Base-by-base conservation (phyloP, 176 grass and related monocot species). In the Oryza glaberrima region DNA sequence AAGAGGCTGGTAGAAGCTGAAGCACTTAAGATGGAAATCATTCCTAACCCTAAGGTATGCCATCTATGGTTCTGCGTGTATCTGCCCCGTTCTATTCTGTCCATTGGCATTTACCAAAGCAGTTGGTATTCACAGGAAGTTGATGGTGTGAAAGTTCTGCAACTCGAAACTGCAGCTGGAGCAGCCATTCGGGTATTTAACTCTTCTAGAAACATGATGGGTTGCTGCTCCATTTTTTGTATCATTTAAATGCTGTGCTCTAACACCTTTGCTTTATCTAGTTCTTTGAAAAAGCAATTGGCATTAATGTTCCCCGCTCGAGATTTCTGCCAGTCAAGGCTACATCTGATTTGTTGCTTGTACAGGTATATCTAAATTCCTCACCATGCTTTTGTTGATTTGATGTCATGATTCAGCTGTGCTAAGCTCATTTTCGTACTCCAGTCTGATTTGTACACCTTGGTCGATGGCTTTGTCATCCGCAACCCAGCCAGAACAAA, bases 11-110 rank as follows among this genome's bases (percentile, higher is more conserved):
- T 96, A 84, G 94, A 99, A 86, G 91, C 91, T 84, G 96, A 99
- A 56, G 94, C 94, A 30, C 96, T 99, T 87, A 99, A 96, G 78
- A 99, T 99, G 96, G 96, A 99, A 83, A 99, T 99, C 69, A 99
- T 99, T 91, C 96, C 94, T 78, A 99, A 99, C 84, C 97, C 94
- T 26, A 99, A 99, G 97, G 97, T 94, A 30, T 36, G 17, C 36
- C 20, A 66, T 68, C 19, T 58, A 5, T 20, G 19, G 20, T 58
- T 52, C 15, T 61, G 12, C 6, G 5, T 45, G 30, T 49, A 82
- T 77, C 9, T 85, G 9, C 35, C 45, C 41, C 11, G 41, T 46
- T 36, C 47, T 43, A 9, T 32, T 26, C 10, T 43, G 40, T 60
- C 3, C 46, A 26, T 43, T 52, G 30, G 63, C 56, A 63, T 78